Evolutionary conservation across 352 stramenopile genomes (phyloP).

Genomic region (Pilasporangium apinafurcum): DNA sequence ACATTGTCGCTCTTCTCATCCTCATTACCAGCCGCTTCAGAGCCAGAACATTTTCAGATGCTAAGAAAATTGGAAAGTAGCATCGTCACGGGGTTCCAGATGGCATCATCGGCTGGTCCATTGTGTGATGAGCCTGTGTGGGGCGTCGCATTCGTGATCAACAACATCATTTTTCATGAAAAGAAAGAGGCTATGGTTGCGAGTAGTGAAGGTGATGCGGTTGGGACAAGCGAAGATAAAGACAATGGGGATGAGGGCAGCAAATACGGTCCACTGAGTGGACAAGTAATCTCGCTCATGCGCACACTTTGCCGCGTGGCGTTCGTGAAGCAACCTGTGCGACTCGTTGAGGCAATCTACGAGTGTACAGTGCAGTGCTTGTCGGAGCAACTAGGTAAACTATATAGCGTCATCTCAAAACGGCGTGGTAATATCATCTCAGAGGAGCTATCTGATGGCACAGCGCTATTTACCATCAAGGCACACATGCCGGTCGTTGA

Average conservation of each 20-base stretch:
- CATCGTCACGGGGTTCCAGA: constrained; percentile 80
- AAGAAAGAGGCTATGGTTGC: constrained; percentile 17
- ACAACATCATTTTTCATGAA: constrained; percentile 62
- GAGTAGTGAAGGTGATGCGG: constrained; percentile 12
- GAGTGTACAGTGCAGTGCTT: constrained; percentile 84
- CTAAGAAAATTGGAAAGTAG: constrained; percentile 72
- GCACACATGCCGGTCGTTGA: constrained; percentile 93
- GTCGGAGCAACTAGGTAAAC: constrained; percentile 88
- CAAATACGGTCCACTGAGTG: constrained; percentile 68
- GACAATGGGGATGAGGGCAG: constrained; percentile 10
- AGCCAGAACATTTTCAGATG: constrained; percentile 7
- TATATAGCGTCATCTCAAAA: constrained; percentile 94
- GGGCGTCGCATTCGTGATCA: constrained; percentile 85
- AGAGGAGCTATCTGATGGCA: constrained; percentile 89
- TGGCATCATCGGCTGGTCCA: constrained; percentile 72
- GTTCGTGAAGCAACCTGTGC: constrained; percentile 82
- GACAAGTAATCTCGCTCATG: constrained; percentile 80
- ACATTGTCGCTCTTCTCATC: constrained; percentile 3
- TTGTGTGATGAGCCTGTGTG: constrained; percentile 89
- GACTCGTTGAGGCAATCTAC: constrained; percentile 90
- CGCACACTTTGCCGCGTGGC: constrained; percentile 60
- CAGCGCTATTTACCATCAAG: constrained; percentile 92
- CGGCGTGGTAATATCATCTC: constrained; percentile 86
- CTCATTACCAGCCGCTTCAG: background rate
- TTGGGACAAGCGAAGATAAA: too few relatives aligned